Base-by-base conservation (phyloP, 179 eudicot species). In the Sideroxylon spinosum region DNA sequence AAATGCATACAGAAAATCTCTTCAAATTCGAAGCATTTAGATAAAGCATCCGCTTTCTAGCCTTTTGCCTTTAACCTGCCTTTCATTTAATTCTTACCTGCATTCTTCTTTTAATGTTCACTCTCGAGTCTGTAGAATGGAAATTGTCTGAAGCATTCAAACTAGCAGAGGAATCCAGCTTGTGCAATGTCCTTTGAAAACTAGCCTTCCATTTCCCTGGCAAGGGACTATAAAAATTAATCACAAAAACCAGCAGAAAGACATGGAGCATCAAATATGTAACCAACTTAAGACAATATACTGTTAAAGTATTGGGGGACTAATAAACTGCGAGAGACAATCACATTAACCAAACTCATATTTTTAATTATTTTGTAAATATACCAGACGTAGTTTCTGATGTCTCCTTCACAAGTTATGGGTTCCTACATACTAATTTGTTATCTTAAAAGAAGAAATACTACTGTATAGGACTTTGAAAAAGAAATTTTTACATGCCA, bases 141-240 rank as follows among this genome's bases (percentile, higher is more conserved):
- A 71, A 66, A 56, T 80, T 75, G 66, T 76, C 82, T 19, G 68
- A 56, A 60, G 70, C 56, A 74, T 80, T 77, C 17, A 71, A 62
- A 74, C 28, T 82, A 3, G 56, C 26, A 56, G 76, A 29, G 44
- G 81, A 48, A 25, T 84, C 73, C 69, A 74, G 63, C 70, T 81
- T 81, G 82, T 80, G 69, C 60, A 6, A 69, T 67, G 83, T 71
- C 76, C 74, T 77, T 75, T 69, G 76, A 75, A 83, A 71, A 83
- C 37, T 72, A 63, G 59, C 60, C 28, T 53, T 78, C 85, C 86
- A 82, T 79, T 87, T 86, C 76, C 90, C 97, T 93, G 83, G 78
- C 75, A 85, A 81, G 84, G 76, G 71, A 65, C 49, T 53, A 28
- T 69, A 29, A 74, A 9, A 62, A 69, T 71, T 74, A n/a, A 69